These are phyloP conservation scores for sunflower (Helianthus annuus) DNA, from an alignment of 129 eudicot genomes.

Conservation along the genomic window DNA sequence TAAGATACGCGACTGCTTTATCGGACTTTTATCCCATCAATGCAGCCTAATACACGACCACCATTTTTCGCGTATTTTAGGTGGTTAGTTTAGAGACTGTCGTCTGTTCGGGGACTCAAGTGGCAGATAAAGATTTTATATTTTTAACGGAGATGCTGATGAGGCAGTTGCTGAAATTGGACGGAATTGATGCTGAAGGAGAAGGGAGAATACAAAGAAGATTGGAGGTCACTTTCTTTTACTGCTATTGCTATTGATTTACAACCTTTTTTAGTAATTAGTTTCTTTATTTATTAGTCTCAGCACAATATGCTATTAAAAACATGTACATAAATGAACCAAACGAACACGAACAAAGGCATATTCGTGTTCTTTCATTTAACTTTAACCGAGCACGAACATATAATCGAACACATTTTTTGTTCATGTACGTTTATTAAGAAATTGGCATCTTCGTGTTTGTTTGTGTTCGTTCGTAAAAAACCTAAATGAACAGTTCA, in stretches of 20 bases:
- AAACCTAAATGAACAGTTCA: too few species aligned
- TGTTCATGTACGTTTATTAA: too few species aligned
- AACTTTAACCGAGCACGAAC: too few species aligned
- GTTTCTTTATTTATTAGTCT: neutral
- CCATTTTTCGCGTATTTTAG: constrained; percentile 27
- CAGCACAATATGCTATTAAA: neutral
- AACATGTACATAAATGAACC: neutral
- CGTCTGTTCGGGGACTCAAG: constrained; percentile 64
- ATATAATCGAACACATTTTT: too few species aligned
- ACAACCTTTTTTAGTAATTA: neutral
- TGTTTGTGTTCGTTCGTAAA: too few species aligned
- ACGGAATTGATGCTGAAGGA: constrained; percentile 81
- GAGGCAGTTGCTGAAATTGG: constrained; percentile 83
- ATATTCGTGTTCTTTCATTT: too few species aligned
- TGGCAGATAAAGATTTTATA: constrained; percentile 62
- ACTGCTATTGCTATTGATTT: neutral
- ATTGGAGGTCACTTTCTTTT: constrained; percentile 58
- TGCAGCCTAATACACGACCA: too few species aligned
- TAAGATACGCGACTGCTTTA: too few species aligned
- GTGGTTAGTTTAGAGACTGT: constrained; percentile 63
- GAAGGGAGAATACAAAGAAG: constrained; percentile 79
- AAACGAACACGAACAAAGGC: too few species aligned
- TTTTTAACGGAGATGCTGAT: constrained; percentile 73
- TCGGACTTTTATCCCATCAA: too few species aligned
- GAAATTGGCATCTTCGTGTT: too few species aligned